These are phyloP conservation scores for Amanita pallidorosea DNA, from an alignment of 768 basidiomycete genomes.

Conservation along the genomic window DNA sequence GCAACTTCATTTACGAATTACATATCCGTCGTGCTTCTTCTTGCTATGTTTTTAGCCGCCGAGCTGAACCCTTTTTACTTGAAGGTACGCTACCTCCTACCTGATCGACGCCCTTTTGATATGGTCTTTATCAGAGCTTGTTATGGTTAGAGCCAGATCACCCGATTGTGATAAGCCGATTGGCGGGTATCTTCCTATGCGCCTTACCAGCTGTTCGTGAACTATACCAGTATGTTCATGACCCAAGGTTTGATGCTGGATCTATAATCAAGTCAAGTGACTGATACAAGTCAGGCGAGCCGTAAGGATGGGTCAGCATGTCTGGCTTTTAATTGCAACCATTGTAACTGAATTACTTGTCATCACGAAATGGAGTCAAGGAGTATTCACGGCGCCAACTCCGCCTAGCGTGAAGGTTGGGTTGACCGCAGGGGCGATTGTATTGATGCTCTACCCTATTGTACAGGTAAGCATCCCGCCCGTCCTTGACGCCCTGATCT, in stretches of 20 bases:
- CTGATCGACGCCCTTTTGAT: conserved; percentile 3
- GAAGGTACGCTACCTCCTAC: conserved; percentile 38
- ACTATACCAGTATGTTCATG: conserved; percentile 73
- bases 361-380: conserved; percentile 75
- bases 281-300: conserved; percentile 40
- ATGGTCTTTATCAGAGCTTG: conserved; percentile 24
- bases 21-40: conserved; percentile 59
- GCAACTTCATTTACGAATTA: conserved; percentile 66
- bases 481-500: conserved; percentile 8
- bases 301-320: conserved; percentile 85
- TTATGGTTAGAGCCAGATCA: conserved; percentile 91
- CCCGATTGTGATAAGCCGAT: conserved; percentile 64
- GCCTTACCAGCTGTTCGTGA: conserved; percentile 82
- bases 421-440: conserved; percentile 47
- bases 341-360: conserved; percentile 72
- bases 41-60: conserved; percentile 72
- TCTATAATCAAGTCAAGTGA: not conserved
- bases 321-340: conserved; percentile 82
- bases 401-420: conserved; percentile 55
- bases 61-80: conserved; percentile 86
- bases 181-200: conserved; percentile 73
- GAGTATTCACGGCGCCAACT: conserved; percentile 54
- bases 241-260: conserved; percentile 50
- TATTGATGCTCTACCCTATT: conserved; percentile 60
- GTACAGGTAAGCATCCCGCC: conserved; percentile 39